A percentile compares a stretch with the other conserved stretches of the same genome.
Conservation (phyloP, 768 basidiomycete genomes). For the Hebeloma cylindrosporum region DNA sequence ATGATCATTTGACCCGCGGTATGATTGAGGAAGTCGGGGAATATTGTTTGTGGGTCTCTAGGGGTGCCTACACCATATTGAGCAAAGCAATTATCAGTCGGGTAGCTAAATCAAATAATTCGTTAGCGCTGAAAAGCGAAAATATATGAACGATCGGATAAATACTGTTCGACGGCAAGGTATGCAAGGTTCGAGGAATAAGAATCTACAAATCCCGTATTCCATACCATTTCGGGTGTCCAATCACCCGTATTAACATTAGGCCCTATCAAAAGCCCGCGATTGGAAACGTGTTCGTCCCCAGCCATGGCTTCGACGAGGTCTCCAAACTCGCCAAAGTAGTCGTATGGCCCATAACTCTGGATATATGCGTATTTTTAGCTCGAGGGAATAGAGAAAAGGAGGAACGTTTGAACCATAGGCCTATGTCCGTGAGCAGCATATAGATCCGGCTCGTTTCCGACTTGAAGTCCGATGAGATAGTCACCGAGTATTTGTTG, state of each 20-base stretch:
- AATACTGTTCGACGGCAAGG: slow-evolving; percentile 59
- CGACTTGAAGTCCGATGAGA: slow-evolving; percentile 67
- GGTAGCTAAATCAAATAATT: slow-evolving; percentile 44
- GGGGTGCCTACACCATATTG: slow-evolving; percentile 37
- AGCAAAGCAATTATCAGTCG: slow-evolving; percentile 53
- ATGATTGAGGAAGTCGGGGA: slow-evolving; percentile 63
- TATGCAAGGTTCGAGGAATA: slow-evolving; percentile 39
- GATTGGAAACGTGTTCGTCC: slow-evolving; percentile 33
- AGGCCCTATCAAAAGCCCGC: slow-evolving; percentile 56
- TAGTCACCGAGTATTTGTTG: slow-evolving; percentile 63
- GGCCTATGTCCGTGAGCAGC: slow-evolving; percentile 39
- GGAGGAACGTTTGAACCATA: background rate
- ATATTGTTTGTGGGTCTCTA: slow-evolving; percentile 42
- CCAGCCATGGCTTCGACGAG: slow-evolving; percentile 44
- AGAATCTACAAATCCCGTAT: slow-evolving; percentile 50
- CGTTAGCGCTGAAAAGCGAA: slow-evolving; percentile 22
- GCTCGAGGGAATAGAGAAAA: background rate
- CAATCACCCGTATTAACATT: slow-evolving; percentile 48
- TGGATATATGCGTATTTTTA: background rate
- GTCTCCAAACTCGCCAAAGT: slow-evolving; percentile 50
- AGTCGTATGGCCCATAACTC: slow-evolving; percentile 43
- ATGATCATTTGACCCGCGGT: slow-evolving; percentile 49
- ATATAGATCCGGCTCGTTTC: slow-evolving; percentile 65
- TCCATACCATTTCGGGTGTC: slow-evolving; percentile 51
- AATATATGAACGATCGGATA: slow-evolving; percentile 12